A percentile compares a stretch with the other conserved stretches of the same genome.
These are phyloP conservation scores for Penicillium malachiteum DNA, from an alignment of 495 filamentous ascomycete genomes.

Conservation along the genomic window DNA sequence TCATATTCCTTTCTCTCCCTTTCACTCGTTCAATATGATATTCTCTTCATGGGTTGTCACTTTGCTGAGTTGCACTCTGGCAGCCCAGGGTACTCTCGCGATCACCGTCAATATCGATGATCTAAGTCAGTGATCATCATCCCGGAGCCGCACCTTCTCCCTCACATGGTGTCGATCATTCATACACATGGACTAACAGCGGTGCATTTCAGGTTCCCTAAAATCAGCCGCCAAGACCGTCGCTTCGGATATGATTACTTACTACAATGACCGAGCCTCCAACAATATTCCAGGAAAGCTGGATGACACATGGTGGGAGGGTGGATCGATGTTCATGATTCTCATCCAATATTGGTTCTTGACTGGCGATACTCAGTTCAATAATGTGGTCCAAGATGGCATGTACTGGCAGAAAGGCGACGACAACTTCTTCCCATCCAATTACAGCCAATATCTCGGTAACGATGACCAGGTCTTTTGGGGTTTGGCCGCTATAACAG, in stretches of 20 bases:
- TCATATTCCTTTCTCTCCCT: constrained; percentile 2
- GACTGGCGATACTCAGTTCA: constrained; percentile 71
- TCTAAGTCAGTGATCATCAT: constrained; percentile 24
- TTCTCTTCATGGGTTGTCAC: constrained; percentile 22
- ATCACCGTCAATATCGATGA: constrained; percentile 36
- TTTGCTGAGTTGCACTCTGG: constrained; percentile 29
- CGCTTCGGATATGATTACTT: constrained; percentile 62
- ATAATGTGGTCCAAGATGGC: constrained; percentile 58
- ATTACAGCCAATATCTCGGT: constrained; percentile 51
- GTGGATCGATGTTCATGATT: constrained; percentile 70
- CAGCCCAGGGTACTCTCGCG: constrained; percentile 27
- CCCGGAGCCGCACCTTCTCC: background rate
- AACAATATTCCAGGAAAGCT: constrained; percentile 66
- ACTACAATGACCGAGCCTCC: constrained; percentile 61
- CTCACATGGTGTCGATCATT: background rate
- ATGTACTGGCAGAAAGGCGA: constrained; percentile 69
- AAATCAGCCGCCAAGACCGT: constrained; percentile 59
- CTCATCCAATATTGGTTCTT: constrained; percentile 77
- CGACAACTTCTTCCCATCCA: constrained; percentile 63
- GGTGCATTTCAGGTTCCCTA: constrained; percentile 50
- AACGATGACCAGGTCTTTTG: constrained; percentile 84
- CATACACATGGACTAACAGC: background rate
- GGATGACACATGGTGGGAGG: constrained; percentile 71
- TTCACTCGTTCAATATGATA: constrained; percentile 18
- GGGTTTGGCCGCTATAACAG: constrained; percentile 70